Evolutionary conservation across 768 basidiomycete genomes (phyloP), one percentile per base, ranked within the genome.

Genomic region (Paxillus rubicundulus): DNA sequence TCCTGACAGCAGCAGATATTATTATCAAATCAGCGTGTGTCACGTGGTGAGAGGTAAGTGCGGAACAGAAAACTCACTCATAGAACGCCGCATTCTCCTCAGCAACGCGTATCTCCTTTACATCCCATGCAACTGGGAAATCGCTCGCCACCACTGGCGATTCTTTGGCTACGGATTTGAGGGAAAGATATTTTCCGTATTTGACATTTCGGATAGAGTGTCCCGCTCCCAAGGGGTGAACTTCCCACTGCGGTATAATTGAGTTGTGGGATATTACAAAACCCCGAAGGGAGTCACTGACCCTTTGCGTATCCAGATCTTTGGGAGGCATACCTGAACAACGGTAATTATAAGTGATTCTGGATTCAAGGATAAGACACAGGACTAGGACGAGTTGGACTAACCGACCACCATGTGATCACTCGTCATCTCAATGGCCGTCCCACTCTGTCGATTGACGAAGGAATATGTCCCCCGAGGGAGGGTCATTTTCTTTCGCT

Each of bases 401-500:
- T 45, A 32, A 61, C 67, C 67, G 20, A 68, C 55, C 44, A 67
- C 36, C 16, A 49, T 36, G 20, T 66, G 38, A 28, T 70, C 54
- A 18, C 57, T 65, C 0, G 52, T 30, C 61, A 68, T 54, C 40
- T 65, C 67, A 61, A 68, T 63, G 20, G 68, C 61, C 18, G 67
- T 68, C 34, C 67, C 68, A 18, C 68, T 68, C 55, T 70, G 68
- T 47, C 67, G 61, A 43, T 68, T 68, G 53, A 55, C 24, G 44
- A 70, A 63, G 13, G 63, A 56, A 51, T 68, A 68, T 1, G 66
- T 67, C 45, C 67, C 67, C 48, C 68, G 68, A 44, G 63, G 59
- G 17, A 70, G 58, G 40, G 66, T 53, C 9, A 60, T 54, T 45
- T 49, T 63, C 56, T 64, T 65, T 36, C 56, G 53, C 6, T 51